Base-by-base conservation (phyloP, 441 rosid species). In the Eutrema salsugineum region DNA sequence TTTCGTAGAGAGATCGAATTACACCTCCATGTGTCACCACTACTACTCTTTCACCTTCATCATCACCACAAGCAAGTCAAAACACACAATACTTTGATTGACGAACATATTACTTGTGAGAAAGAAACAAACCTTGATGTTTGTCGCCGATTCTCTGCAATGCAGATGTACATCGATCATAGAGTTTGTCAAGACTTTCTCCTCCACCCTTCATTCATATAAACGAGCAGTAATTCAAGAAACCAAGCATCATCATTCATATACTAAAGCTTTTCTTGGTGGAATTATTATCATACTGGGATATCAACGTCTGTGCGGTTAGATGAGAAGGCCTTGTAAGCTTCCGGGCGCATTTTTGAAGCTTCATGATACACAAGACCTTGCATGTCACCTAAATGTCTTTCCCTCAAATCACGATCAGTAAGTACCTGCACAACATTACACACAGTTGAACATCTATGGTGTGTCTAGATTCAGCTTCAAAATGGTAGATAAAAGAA, bases 301-400 rank as follows among this genome's bases (percentile, higher is more conserved):
- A 93, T 86, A 46, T 86, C 89, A 80, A 84, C 85, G 73, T 79
- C 80, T 4, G 82, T 81, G 68, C 82, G 83, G 75, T 72, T 77
- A 49, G 89, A 87, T 35, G 77, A 42, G 75, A 89, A 76, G 72
- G 94, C 93, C 75, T 84, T 71, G 78, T 86, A 83, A 68, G 97
- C 92, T 66, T 76, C 61, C 2, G 91, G 83, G 30, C 69, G 64
- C 59, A 79, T 30, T 75, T 76, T 75, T 3, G 88, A 77, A 70
- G 93, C 92, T 71, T 86, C 92, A 70, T 67, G 82, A 40, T 79
- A 75, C 27, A 79, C 76, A 69, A 84, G 78, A 46, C 95, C 98
- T 79, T 93, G 95, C 83, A 93, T 89, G 76, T 85, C 91, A 28
- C 98, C 98, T 59, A 87, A 79, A 80, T 90, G 82, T 53, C 97